Evolutionary conservation across 352 stramenopile genomes (phyloP), one percentile per base, ranked within the genome.

Genomic region (Phytophthora rubi): DNA sequence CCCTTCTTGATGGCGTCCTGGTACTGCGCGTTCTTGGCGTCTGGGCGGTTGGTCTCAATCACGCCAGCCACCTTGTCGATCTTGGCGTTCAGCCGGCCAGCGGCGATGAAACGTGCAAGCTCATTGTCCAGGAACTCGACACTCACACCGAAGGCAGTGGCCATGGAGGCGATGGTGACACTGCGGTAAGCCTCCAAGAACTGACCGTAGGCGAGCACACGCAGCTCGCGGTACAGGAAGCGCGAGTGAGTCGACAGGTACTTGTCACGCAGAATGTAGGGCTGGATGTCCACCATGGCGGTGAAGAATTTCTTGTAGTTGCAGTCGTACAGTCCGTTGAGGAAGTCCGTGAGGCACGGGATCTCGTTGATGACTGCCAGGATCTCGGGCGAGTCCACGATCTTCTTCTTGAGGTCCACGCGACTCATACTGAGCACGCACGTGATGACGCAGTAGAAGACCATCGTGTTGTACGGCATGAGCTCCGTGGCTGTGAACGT

Each of bases 21-120:
- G 81, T 99, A 99, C 80, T 99, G 96, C 16, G 96, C 94, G 85
- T 99, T 99, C 84, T 99, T 99, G 66, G 92, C 90, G 87, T 99
- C 98, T 1, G 97, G 95, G 49, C 97, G 90, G 76, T 98, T 99
- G n/a, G 97, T 99, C 75, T 99, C 96, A 64, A 99, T 98, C 30
- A 99, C 96, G 37, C 96, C 97, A 18, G 85, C 96, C 48, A 99
- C 97, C 84, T 99, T 99, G 82, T 99, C 98, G 80, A 99, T 99
- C 83, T 99, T 99, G 54, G 97, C 98, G 68, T 98, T 98, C 53
- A 99, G 79, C 35, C 98, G 89, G 2, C 96, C 94, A 1, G 97
- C 94, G 2, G 97, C 96, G 73, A 99, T 99, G 81, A 99, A 99
- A 53, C 96, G 91, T 63, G 96, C 97, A 10, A 99, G 91, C 73